phyloP scores from a whole-genome alignment of 2,329 filamentous ascomycete species.

The Pseudocercospora eumusae region DNA sequence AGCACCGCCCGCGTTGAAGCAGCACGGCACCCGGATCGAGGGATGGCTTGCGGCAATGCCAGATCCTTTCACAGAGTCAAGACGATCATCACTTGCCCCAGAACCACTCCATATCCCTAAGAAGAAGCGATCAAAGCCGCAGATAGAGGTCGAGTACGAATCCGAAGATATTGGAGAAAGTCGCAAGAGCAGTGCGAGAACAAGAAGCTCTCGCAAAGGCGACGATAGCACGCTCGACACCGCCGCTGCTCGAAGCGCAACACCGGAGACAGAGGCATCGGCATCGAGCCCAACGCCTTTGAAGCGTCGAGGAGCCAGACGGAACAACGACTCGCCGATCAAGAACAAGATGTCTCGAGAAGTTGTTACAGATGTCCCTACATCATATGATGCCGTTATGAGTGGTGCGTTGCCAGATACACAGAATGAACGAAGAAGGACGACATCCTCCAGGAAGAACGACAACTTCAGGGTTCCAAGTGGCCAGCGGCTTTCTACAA shows the following conservation, averaged over 20 bases:
- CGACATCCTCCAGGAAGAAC: slow-evolving; percentile 18
- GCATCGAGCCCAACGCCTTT: slow-evolving; percentile 34
- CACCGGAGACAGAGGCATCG: slow-evolving; percentile 16
- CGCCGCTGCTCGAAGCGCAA: slow-evolving; percentile 7
- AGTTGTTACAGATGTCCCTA: slow-evolving; percentile 9
- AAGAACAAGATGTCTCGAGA: slow-evolving; percentile 37
- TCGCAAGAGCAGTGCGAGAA: slow-evolving; percentile 27
- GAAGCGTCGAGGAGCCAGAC: slow-evolving; percentile 40
- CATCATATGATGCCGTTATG: slow-evolving; percentile 21
- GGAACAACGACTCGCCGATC: slow-evolving; percentile 45
- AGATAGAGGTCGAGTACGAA: slow-evolving; percentile 15
- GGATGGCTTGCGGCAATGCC: slow-evolving; percentile 58
- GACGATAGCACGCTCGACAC: slow-evolving; percentile 23
- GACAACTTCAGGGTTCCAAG: slow-evolving; percentile 42
- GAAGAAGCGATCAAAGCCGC: slow-evolving; percentile 26
- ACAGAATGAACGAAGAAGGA: slow-evolving; percentile 16
- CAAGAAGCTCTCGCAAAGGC: slow-evolving; percentile 28
- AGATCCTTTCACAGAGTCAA: slow-evolving; percentile 43
- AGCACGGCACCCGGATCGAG: slow-evolving; percentile 57
- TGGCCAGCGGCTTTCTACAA: slow-evolving; percentile 61
- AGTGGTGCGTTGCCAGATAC: slow-evolving; percentile 24
- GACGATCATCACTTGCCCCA: slow-evolving; percentile 37
- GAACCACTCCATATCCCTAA: slow-evolving; percentile 34
- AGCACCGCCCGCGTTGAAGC: slow-evolving; percentile 41
- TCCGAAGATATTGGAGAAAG: slow-evolving; percentile 18